Percentiles rank a stretch among this genome's conserved stretches.
phyloP scores from a whole-genome alignment of 352 stramenopile genomes.

The Phytopythium kandeliae region DNA sequence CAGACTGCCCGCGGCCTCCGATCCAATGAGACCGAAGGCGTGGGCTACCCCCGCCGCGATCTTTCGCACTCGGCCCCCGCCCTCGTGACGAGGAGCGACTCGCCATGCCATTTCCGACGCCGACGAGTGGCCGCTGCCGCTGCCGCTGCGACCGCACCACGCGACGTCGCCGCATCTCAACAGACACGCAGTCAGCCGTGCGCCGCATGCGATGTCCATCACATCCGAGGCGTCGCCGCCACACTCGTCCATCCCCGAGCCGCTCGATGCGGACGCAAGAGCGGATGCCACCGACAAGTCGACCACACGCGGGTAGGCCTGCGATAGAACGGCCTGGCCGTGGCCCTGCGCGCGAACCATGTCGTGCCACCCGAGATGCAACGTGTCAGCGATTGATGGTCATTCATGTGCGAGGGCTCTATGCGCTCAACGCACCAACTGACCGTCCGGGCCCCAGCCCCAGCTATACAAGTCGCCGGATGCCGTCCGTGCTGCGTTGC shows the following conservation, averaged over 20 bases:
- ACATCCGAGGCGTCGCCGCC: conserved; percentile 21
- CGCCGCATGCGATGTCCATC: conserved; percentile 36
- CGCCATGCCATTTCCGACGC: not conserved
- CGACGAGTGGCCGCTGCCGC: not conserved
- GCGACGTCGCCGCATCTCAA: conserved; percentile 36
- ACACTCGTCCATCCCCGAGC: no score
- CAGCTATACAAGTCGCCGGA: conserved; percentile 73
- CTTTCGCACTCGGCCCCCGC: not conserved
- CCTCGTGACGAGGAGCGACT: not conserved
- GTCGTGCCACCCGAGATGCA: no score
- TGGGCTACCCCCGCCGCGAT: not conserved
- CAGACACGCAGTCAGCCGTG: conserved; percentile 42
- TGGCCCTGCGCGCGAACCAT: not conserved
- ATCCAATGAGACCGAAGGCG: not conserved
- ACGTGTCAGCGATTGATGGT: not conserved
- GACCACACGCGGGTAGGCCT: conserved; percentile 47
- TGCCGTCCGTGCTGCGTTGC: conserved; percentile 27
- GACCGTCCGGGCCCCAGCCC: conserved; percentile 66
- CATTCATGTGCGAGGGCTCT: conserved; percentile 1
- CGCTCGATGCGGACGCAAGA: not conserved
- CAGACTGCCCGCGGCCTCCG: not conserved
- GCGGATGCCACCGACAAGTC: conserved; percentile 17
- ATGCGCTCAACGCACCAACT: conserved; percentile 47
- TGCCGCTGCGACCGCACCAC: conserved; percentile 31
- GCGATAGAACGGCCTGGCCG: conserved; percentile 4